These are phyloP conservation scores for Phytophthora nicotianae DNA, from an alignment of 352 stramenopile genomes.

Conservation along the genomic window DNA sequence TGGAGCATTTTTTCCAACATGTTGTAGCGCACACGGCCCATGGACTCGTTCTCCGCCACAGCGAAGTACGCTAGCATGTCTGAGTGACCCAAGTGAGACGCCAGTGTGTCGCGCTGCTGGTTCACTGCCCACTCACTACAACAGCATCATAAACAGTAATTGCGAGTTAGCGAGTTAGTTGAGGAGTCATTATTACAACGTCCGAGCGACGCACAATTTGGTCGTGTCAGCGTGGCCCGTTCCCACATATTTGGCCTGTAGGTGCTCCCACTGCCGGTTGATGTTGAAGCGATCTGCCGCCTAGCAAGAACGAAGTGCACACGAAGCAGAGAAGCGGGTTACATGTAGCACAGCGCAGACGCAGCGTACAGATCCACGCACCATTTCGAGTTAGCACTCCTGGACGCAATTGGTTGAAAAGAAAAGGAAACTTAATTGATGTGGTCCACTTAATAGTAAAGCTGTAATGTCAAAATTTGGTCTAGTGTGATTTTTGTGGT, in stretches of 20 bases:
- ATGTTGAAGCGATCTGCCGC: constrained; percentile 91
- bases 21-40: constrained; percentile 82
- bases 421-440: background rate
- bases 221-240: constrained; percentile 96
- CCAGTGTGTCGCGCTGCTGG: constrained; percentile 98
- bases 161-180: constrained; percentile 1
- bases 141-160: constrained; percentile 4
- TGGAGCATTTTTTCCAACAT: constrained; percentile 86
- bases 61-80: constrained; percentile 98
- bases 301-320: constrained; percentile 33
- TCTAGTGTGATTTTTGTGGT: constrained; percentile 7
- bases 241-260: constrained; percentile 95
- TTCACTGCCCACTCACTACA: constrained; percentile 97
- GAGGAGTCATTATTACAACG: background rate
- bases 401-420: background rate
- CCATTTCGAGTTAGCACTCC: constrained; percentile 14
- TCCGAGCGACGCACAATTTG: constrained; percentile 90
- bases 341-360: constrained; percentile 5
- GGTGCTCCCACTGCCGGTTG: constrained; percentile 93
- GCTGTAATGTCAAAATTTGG: background rate
- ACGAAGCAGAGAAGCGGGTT: constrained; percentile 6
- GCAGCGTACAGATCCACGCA: constrained; percentile 18
- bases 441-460: background rate
- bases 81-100: constrained; percentile 96
- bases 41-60: constrained; percentile 96